Evolutionary conservation across 2,329 filamentous ascomycete species (phyloP).

Genomic region (Claviceps sp.): DNA sequence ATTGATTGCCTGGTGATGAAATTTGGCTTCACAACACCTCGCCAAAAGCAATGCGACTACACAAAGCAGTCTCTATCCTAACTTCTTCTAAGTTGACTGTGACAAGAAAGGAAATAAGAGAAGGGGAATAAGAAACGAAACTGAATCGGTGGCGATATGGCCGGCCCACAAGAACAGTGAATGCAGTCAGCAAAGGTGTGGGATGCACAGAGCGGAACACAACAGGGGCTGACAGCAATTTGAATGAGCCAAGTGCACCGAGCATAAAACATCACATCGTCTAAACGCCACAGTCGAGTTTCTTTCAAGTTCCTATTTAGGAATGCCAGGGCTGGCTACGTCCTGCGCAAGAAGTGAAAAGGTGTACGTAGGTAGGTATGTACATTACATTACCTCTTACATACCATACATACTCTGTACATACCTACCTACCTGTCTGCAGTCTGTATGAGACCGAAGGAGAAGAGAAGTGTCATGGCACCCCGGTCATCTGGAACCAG

Average conservation of each 20-base stretch:
- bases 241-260: not conserved
- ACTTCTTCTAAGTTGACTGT: no score
- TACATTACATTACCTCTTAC: no score
- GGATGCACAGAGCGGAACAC: not conserved
- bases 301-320: slow-evolving; percentile 1
- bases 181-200: not conserved
- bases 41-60: not conserved
- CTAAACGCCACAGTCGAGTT: not conserved
- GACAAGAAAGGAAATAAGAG: not conserved
- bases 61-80: not conserved
- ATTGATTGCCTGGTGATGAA: not conserved
- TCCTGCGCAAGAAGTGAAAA: not conserved
- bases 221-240: not conserved
- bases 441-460: not conserved
- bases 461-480: not conserved
- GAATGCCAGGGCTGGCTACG: not conserved
- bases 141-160: no score
- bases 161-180: not conserved
- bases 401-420: no score
- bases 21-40: not conserved
- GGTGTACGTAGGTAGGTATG: no score
- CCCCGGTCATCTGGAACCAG: not conserved
- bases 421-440: no score
- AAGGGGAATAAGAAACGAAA: not conserved
- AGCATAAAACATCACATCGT: not conserved